phyloP scores from a whole-genome alignment of 768 basidiomycete species.

The Tricholomella constricta region DNA sequence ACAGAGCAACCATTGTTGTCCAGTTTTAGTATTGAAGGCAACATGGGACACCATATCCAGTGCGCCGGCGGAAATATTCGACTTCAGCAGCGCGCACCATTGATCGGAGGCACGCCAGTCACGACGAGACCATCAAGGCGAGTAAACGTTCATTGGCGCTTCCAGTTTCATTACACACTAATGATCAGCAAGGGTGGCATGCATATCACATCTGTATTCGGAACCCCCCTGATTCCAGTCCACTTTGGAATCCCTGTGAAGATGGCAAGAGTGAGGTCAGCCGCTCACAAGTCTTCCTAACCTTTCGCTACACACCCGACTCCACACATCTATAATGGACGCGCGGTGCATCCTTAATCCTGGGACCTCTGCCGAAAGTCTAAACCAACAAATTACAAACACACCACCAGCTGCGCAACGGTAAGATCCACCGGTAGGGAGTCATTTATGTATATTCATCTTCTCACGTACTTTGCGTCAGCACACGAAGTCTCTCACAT shows the following conservation, averaged over 20 bases:
- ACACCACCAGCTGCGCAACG: conserved; percentile 1
- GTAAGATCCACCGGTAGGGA: conserved; percentile 10
- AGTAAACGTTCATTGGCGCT: neutral
- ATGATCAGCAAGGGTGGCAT: neutral
- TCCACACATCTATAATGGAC: conserved; percentile 20
- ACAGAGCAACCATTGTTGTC: conserved; percentile 16
- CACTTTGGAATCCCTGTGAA: conserved; percentile 8
- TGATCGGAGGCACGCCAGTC: conserved; percentile 4
- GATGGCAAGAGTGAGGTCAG: conserved; percentile 18
- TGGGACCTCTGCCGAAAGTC: conserved; percentile 10
- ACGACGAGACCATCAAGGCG: conserved; percentile 1
- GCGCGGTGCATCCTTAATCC: conserved; percentile 25
- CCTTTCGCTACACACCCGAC: conserved; percentile 5
- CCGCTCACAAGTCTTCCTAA: conserved; percentile 11
- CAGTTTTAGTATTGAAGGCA: conserved; percentile 7
- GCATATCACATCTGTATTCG: conserved; percentile 4
- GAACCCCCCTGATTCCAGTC: conserved; percentile 2
- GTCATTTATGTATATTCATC: conserved; percentile 6
- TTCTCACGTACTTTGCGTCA: conserved; percentile 13
- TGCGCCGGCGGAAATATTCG: conserved; percentile 11
- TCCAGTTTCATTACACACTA: neutral
- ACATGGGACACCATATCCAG: conserved; percentile 8
- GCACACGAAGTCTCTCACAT: conserved; percentile 15
- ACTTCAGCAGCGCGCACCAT: neutral
- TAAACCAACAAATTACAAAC: neutral